phyloP scores from a whole-genome alignment of 2,329 filamentous ascomycete genomes.

The Paraconiothyrium brasiliense region DNA sequence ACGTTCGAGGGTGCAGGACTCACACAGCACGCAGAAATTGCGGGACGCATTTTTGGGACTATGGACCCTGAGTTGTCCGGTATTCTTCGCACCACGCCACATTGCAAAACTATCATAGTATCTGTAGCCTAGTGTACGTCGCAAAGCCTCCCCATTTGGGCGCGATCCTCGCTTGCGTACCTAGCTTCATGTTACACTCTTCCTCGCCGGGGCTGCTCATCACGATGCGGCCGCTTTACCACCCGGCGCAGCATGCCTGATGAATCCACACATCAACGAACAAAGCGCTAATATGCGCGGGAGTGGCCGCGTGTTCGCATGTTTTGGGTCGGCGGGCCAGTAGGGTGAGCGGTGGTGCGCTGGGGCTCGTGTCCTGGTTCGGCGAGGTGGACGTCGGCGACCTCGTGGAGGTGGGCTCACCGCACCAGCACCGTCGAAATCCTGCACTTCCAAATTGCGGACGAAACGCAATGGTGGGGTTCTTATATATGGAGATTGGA shows the following conservation, averaged over 20 bases:
- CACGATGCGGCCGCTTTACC: neutral
- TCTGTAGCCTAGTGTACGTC: neutral
- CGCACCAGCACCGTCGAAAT: neutral
- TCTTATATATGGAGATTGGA: neutral
- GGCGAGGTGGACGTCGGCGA: constrained; percentile 20
- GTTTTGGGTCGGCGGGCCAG: neutral
- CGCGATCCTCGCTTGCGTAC: constrained; percentile 9
- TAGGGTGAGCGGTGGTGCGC: neutral
- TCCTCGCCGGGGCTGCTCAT: neutral
- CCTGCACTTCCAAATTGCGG: constrained; percentile 1
- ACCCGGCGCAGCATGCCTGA: neutral
- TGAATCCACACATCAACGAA: neutral
- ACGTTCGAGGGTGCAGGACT: neutral
- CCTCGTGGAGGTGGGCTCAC: constrained; percentile 10
- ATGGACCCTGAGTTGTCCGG: neutral
- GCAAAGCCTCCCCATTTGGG: neutral
- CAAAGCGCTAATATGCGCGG: neutral
- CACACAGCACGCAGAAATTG: neutral
- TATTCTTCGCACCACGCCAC: neutral
- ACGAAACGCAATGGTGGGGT: neutral
- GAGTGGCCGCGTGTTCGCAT: constrained; percentile 13
- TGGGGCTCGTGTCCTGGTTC: constrained; percentile 2
- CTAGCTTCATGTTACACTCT: neutral
- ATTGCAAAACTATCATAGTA: neutral
- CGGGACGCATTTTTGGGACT: neutral